phyloP scores from a whole-genome alignment of 129 eudicot species.

The Centaurea solstitialis region DNA sequence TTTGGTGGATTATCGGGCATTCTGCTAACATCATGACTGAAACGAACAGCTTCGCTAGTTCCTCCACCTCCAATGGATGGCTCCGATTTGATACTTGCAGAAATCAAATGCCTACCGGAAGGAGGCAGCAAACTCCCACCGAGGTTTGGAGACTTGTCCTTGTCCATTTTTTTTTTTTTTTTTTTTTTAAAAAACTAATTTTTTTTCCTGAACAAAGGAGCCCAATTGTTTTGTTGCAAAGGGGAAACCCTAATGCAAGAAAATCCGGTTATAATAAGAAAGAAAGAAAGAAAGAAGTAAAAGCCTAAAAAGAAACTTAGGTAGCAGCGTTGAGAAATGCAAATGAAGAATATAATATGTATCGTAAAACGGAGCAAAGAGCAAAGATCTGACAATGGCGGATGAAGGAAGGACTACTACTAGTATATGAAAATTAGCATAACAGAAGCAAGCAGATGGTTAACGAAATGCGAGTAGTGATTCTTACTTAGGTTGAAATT shows the following conservation, averaged over 20 bases:
- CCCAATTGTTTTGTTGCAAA: neutral
- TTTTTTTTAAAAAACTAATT: no score
- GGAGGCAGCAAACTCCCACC: constrained; percentile 67
- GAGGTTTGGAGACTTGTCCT: constrained; percentile 53
- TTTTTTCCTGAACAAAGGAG: neutral
- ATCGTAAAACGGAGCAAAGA: neutral
- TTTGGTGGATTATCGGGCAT: constrained; percentile 95
- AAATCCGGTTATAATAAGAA: neutral
- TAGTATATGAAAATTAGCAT: neutral
- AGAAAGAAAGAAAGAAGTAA: neutral
- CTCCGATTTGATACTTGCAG: constrained; percentile 56
- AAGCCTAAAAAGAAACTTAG: no score
- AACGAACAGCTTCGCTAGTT: constrained; percentile 39
- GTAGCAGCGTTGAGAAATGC: neutral
- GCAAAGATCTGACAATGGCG: neutral
- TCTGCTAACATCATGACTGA: constrained; percentile 76
- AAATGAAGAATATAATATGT: neutral
- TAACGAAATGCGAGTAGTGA: neutral
- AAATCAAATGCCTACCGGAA: constrained; percentile 51
- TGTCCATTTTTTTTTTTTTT: no score
- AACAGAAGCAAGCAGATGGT: neutral
- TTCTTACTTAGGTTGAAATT: neutral
- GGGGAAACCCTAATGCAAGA: neutral
- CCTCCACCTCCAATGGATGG: constrained; percentile 47
- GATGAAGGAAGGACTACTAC: neutral